Evolutionary conservation across 2,329 filamentous ascomycete genomes (phyloP).

Genomic region (Rhinocladiella similis): DNA sequence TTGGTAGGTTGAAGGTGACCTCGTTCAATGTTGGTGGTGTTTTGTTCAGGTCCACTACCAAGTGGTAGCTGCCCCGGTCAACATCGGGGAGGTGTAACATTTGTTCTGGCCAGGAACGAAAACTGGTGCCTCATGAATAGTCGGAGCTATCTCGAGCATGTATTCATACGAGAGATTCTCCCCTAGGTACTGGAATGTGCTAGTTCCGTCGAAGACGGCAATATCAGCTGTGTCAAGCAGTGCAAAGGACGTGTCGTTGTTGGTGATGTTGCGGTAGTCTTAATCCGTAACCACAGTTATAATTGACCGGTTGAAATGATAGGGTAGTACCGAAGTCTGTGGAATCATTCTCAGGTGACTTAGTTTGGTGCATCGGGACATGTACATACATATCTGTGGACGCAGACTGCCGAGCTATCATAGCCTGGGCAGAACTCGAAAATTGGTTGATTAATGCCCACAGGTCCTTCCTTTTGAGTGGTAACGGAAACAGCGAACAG

Average conservation of each 20-base stretch:
- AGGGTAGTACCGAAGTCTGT: slow-evolving; percentile 34
- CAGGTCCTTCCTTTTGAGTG: no score
- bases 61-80: slow-evolving; percentile 40
- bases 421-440: slow-evolving; percentile 33
- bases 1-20: slow-evolving; percentile 40
- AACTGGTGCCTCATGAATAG: slow-evolving; percentile 46
- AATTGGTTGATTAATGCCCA: slow-evolving; percentile 32
- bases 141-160: slow-evolving; percentile 38
- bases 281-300: slow-evolving; percentile 28
- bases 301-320: slow-evolving; percentile 40
- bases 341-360: background rate
- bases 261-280: slow-evolving; percentile 35
- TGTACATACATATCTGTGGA: slow-evolving; percentile 40
- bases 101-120: slow-evolving; percentile 42
- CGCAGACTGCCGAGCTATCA: slow-evolving; percentile 35
- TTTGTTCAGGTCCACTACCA: slow-evolving; percentile 45
- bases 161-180: slow-evolving; percentile 38
- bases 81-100: slow-evolving; percentile 43
- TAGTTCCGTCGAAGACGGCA: slow-evolving; percentile 39
- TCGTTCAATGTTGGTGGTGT: slow-evolving; percentile 41
- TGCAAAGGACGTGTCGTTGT: slow-evolving; percentile 35
- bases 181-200: slow-evolving; percentile 40
- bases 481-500: no score
- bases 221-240: slow-evolving; percentile 38
- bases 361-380: background rate